Base-by-base conservation (phyloP, 805 yeast species). In the Myxozyma monticola region DNA sequence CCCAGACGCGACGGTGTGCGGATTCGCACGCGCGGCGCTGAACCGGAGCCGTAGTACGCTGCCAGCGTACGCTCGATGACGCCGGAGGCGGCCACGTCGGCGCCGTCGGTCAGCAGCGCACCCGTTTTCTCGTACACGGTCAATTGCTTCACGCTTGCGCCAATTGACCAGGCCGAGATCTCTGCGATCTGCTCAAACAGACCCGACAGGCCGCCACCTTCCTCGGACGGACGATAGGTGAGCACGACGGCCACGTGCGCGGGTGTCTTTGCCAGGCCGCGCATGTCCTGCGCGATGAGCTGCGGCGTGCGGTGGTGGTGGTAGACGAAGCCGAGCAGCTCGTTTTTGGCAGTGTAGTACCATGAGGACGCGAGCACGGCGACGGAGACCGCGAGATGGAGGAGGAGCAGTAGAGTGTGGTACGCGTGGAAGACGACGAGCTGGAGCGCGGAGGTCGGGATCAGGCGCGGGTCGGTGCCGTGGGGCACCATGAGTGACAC, bases 121-220 rank as follows among this genome's bases (percentile, higher is more conserved):
- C 59, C 59, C 10, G 52, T 42, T 7, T 43, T 38, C 68, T 93
- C 98, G 71, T 88, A 91, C 37, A 93, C 73, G 2, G 85, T 75
- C 52, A 91, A 72, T 51, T 73, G 70, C 35, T 81, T 80, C 42
- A 89, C 79, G 1, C 96, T 96, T n/a, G 91, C 81, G 29, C 95
- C 84, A n/a, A 88, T 67, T 34, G 88, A 77, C 99, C 99, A 93
- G 4, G 93, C 82, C 1, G 81, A 76, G 31, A 90, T 56, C 62
- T 90, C 96, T 40, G 90, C 78, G 4, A 84, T 77, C 61, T 87
- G 87, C 58, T 79, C 81, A 61, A 90, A 73, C 37, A 91, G 72
- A 0, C 95, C 96, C 53, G 84, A 87, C 37, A 84, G 68, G 1
- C 97, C 97, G 28, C 96, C 96, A 52, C 89, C 91, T 61, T 88